These are phyloP conservation scores for Fermentozyma sake DNA, from an alignment of 1,139 yeast species.

Conservation along the genomic window DNA sequence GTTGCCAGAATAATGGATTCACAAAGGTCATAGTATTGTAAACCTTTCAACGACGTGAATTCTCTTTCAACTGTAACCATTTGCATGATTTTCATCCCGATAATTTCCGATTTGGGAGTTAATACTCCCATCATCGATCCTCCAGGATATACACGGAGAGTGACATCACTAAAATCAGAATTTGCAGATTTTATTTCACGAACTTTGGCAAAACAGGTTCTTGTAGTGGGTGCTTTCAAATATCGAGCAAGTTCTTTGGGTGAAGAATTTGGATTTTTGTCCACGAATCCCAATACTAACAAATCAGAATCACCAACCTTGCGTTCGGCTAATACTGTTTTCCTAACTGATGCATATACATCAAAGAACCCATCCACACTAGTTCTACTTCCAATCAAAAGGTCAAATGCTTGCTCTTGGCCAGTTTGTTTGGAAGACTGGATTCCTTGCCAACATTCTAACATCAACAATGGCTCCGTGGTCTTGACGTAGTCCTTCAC, in stretches of 20 bases:
- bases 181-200: conserved; percentile 63
- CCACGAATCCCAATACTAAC: conserved; percentile 57
- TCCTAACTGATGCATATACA: conserved; percentile 72
- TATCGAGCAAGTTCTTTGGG: conserved; percentile 16
- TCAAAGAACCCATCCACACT: conserved; percentile 87
- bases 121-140: conserved; percentile 51
- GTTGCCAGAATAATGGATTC: conserved; percentile 60
- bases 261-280: conserved; percentile 14
- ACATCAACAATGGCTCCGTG: conserved; percentile 74
- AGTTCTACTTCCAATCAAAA: conserved; percentile 73
- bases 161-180: conserved; percentile 66
- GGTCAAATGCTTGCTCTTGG: conserved; percentile 60
- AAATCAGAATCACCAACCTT: conserved; percentile 74
- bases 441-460: conserved; percentile 94
- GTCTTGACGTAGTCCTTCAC: conserved; percentile 61
- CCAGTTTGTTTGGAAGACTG: conserved; percentile 66
- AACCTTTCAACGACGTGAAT: conserved; percentile 74
- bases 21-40: conserved; percentile 73
- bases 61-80: conserved; percentile 95
- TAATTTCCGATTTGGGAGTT: conserved; percentile 58
- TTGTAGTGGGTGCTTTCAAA: conserved; percentile 24
- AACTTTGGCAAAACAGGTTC: conserved; percentile 73
- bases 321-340: conserved; percentile 45
- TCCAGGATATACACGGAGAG: conserved; percentile 58
- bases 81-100: conserved; percentile 72